phyloP scores from a whole-genome alignment of 2,329 filamentous ascomycete genomes.

The Ascocoryne sarcoides region DNA sequence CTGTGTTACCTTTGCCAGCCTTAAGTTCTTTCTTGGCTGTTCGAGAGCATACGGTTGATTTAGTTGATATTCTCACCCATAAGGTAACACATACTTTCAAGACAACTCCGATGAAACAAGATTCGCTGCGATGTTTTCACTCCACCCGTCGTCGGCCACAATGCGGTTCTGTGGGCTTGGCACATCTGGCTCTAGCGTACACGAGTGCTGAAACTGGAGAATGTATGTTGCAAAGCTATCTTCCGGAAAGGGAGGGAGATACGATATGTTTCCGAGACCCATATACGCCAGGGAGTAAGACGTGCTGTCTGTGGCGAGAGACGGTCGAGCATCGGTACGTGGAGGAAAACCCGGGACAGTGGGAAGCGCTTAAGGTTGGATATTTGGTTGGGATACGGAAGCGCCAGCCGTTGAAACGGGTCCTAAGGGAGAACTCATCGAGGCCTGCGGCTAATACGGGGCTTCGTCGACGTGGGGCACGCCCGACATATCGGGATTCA shows the following conservation, averaged over 20 bases:
- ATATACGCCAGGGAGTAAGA: conserved; percentile 31
- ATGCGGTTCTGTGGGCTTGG: conserved; percentile 47
- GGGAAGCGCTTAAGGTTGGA: conserved; percentile 53
- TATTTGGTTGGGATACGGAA: conserved; percentile 55
- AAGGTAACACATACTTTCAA: conserved; percentile 52
- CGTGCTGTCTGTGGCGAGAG: conserved; percentile 42
- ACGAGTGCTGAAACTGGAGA: conserved; percentile 49
- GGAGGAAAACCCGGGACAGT: conserved; percentile 54
- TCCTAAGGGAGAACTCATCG: background rate
- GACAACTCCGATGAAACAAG: conserved; percentile 48
- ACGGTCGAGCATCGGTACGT: conserved; percentile 43
- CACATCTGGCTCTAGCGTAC: conserved; percentile 57
- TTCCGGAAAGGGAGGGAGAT: conserved; percentile 42
- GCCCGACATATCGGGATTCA: background rate
- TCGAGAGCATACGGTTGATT: conserved; percentile 45
- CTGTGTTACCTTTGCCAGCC: conserved; percentile 49
- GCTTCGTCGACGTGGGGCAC: conserved; percentile 18
- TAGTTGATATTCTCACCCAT: conserved; percentile 50
- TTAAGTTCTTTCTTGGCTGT: conserved; percentile 54
- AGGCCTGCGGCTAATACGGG: conserved; percentile 7
- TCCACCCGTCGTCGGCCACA: conserved; percentile 41
- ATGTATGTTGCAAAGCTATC: conserved; percentile 57
- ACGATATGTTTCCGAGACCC: conserved; percentile 49
- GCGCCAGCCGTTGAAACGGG: background rate
- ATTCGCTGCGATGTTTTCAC: conserved; percentile 52